Percentiles rank a stretch among this genome's conserved stretches.
Evolutionary conservation across 176 grass and related monocot genomes (phyloP).

Genomic region (Alloteropsis semialata): DNA sequence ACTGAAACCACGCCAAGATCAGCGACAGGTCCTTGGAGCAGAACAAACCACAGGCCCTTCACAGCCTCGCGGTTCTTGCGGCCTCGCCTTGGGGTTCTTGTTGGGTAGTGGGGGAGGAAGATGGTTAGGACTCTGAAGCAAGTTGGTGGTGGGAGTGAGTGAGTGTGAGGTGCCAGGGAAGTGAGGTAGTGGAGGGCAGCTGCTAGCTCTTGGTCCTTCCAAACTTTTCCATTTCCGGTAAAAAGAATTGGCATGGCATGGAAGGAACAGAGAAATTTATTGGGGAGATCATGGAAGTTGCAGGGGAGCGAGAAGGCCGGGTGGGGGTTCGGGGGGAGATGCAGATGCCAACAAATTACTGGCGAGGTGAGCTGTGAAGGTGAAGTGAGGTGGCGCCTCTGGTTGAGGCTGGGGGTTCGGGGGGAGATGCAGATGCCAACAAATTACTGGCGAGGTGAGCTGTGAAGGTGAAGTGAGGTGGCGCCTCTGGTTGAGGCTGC

Average conservation of each 20-base stretch:
- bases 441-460: neutral
- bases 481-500: neutral
- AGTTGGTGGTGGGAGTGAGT: constrained; percentile 51
- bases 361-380: neutral
- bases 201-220: constrained; percentile 26
- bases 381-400: neutral
- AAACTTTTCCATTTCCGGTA: constrained; percentile 57
- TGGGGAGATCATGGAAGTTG: constrained; percentile 21
- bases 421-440: constrained; percentile 21
- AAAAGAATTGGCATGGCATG: constrained; percentile 36
- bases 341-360: constrained; percentile 17
- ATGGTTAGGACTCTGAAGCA: constrained; percentile 16
- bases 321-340: neutral
- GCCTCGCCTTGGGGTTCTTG: neutral
- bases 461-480: constrained; percentile 1
- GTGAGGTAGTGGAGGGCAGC: constrained; percentile 35
- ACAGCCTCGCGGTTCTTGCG: neutral
- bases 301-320: neutral
- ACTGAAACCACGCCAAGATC: constrained; percentile 6
- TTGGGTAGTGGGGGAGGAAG: neutral
- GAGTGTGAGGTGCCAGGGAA: neutral
- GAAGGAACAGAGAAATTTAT: constrained; percentile 34
- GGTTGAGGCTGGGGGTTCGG: neutral
- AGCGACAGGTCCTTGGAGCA: constrained; percentile 11
- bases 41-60: constrained; percentile 16